A percentile compares a stretch with the other conserved stretches of the same genome.
Conservation (phyloP, 1,284 basidiomycete genomes). For the Cryptococcus sp. region DNA sequence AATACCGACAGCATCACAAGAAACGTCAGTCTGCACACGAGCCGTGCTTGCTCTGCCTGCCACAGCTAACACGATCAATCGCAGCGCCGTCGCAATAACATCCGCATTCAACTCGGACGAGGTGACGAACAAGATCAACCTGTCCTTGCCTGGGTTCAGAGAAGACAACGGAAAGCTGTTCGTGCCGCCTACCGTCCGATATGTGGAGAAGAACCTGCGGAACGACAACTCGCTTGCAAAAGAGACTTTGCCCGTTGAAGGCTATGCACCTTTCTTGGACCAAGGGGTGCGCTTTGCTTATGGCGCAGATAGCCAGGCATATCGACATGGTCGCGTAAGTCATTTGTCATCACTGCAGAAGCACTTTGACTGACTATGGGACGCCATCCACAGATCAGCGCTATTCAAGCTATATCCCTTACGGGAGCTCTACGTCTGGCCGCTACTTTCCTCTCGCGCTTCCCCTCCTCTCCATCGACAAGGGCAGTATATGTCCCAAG, state of each 20-base stretch:
- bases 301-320: conserved; percentile 64
- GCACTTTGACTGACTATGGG: neutral
- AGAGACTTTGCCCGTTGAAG: conserved; percentile 46
- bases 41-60: neutral
- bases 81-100: conserved; percentile 31
- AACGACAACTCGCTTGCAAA: conserved; percentile 31
- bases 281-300: conserved; percentile 44
- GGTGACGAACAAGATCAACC: conserved; percentile 80
- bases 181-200: conserved; percentile 88
- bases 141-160: conserved; percentile 86
- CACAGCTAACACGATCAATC: neutral
- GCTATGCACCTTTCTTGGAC: conserved; percentile 45
- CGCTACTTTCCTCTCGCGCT: conserved; percentile 80
- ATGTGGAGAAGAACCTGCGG: conserved; percentile 59
- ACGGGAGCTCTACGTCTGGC: conserved; percentile 95
- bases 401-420: conserved; percentile 87
- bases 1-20: conserved; percentile 31
- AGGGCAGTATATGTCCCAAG: conserved; percentile 40
- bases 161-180: conserved; percentile 84
- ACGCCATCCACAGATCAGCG: conserved; percentile 31
- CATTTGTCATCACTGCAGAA: neutral
- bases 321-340: conserved; percentile 61
- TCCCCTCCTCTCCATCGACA: conserved; percentile 45
- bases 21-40: conserved; percentile 28
- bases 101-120: conserved; percentile 82